Evolutionary conservation across 2,329 filamentous ascomycete species (phyloP), one percentile per base, ranked within the genome.

Genomic region (Diaporthe aspalathi): DNA sequence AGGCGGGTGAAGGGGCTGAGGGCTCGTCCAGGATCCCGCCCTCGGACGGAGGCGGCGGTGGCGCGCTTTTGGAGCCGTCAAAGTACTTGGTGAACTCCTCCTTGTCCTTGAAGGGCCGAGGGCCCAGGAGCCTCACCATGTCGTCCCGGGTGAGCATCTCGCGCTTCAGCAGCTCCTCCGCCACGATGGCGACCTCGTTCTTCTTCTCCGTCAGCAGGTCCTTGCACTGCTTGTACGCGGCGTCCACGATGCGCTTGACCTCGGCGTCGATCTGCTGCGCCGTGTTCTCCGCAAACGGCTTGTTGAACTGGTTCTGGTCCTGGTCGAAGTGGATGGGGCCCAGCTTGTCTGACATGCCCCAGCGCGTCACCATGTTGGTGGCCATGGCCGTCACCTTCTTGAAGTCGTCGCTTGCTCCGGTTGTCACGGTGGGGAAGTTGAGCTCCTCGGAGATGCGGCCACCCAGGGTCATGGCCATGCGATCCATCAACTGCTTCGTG

Each of bases 381-480:
- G 96, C 97, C 93, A 98, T 95, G 70, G 91, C 90, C 2, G 96
- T 98, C 50, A 98, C 96, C 84, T 99, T 99, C 83, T 96, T 95
- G 89, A 99, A 99, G 81, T 99, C 96, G 81, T 98, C 96, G 68
- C 92, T 95, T 24, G 95, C 96, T 70, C 96, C 96, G 57, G 93
- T 96, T 1, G 96, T 99, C 24, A 99, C 96, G 0, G 94, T 97
- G 43, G 96, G 92, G 83, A 99, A 99, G 84, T 99, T 95, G 9
- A 99, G 85, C 82, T 99, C 96, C 83, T 99, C 96, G 24, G 93
- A 96, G 29, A 99, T 93, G 75, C 96, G 94, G 1, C 96, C 96
- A 76, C 95, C 96, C 69, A 99, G 91, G 2, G 95, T 98, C 96
- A 99, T 99, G 74, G 96, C 96, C 96, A 99, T 99, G 76, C 96